These are phyloP conservation scores for Trametes meyenii DNA, from an alignment of 768 basidiomycete species.

Conservation along the genomic window DNA sequence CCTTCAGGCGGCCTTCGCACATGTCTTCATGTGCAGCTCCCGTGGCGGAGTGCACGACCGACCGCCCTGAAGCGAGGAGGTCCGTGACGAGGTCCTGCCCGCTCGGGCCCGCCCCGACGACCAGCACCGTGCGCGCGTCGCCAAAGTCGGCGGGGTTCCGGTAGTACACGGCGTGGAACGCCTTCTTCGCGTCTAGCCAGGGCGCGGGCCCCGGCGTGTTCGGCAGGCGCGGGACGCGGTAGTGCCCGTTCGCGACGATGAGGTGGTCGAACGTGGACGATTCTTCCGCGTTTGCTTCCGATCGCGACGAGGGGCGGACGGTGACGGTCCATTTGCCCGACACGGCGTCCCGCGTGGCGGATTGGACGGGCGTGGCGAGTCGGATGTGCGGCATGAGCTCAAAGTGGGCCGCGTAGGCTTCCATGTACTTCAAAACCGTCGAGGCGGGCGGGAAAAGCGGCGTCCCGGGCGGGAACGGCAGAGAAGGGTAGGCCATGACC, in stretches of 20 bases:
- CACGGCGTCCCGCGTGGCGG: constrained; percentile 42
- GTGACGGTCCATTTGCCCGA: constrained; percentile 49
- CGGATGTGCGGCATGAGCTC: constrained; percentile 61
- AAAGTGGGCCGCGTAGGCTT: constrained; percentile 65
- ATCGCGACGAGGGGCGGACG: constrained; percentile 14
- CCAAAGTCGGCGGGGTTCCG: constrained; percentile 49
- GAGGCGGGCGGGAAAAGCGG: constrained; percentile 67
- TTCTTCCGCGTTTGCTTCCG: constrained; percentile 29
- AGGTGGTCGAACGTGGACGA: constrained; percentile 58
- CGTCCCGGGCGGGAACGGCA: constrained; percentile 71
- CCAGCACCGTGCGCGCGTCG: constrained; percentile 41
- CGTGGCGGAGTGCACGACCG: constrained; percentile 59
- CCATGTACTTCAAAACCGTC: constrained; percentile 68
- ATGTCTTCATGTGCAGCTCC: constrained; percentile 31
- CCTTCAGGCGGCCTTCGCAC: constrained; percentile 27
- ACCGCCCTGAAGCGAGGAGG: constrained; percentile 45
- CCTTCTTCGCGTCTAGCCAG: constrained; percentile 58
- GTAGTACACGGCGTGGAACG: constrained; percentile 71
- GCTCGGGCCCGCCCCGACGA: constrained; percentile 59
- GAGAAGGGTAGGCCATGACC: constrained; percentile 68
- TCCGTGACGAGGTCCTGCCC: constrained; percentile 70
- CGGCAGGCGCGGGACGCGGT: constrained; percentile 65
- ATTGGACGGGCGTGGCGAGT: constrained; percentile 59
- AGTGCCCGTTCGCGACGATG: constrained; percentile 78
- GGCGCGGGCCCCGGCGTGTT: constrained; percentile 55